Evolutionary conservation across 2,329 filamentous ascomycete species (phyloP).

Genomic region (Neoarthrinium moseri): DNA sequence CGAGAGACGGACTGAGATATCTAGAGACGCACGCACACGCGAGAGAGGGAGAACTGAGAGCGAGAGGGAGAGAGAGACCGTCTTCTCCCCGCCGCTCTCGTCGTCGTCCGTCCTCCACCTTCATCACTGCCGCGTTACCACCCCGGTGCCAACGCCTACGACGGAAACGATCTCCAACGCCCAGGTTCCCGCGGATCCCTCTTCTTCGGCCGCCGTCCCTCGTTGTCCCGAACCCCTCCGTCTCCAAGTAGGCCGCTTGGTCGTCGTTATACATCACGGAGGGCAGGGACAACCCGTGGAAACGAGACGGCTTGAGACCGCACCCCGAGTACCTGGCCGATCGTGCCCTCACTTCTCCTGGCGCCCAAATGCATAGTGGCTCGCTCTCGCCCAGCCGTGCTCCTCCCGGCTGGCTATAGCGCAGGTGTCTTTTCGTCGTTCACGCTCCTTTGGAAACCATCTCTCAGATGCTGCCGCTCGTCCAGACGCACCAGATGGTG

Average conservation of each 20-base stretch:
- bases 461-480: constrained; percentile 45
- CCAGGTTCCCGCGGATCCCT: too few relatives aligned
- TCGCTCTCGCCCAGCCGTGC: constrained; percentile 35
- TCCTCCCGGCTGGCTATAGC: constrained; percentile 44
- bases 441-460: constrained; percentile 17
- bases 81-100: background rate
- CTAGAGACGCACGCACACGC: too few relatives aligned
- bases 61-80: too few relatives aligned
- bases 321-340: background rate
- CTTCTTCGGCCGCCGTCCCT: background rate
- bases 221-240: constrained; percentile 11
- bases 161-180: too few relatives aligned
- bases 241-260: constrained; percentile 3
- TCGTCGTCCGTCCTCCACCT: background rate
- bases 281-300: constrained; percentile 10
- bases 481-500: constrained; percentile 53
- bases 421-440: constrained; percentile 17
- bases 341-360: background rate
- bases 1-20: too few relatives aligned
- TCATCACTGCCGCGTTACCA: background rate
- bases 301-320: background rate
- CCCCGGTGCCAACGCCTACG: too few relatives aligned
- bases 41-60: too few relatives aligned
- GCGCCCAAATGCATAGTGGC: constrained; percentile 37
- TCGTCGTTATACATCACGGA: constrained; percentile 4